Evolutionary conservation across 495 filamentous ascomycete species (phyloP), one percentile per base, ranked within the genome.

Genomic region (Staphylotrichum tortipilum): DNA sequence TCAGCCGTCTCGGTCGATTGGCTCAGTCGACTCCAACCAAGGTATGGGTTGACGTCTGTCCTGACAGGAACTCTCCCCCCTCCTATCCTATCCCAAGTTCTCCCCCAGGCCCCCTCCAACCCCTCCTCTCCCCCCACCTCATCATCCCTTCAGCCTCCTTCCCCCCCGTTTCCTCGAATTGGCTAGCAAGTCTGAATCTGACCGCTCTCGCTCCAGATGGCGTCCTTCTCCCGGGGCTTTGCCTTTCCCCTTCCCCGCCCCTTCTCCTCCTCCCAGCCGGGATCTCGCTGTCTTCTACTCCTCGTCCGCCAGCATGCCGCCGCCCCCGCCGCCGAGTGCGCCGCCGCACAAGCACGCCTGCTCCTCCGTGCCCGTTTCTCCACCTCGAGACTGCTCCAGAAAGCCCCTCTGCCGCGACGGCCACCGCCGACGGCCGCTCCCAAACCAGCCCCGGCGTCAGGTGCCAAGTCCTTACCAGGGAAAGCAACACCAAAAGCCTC

Each of bases 141-240:
- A n/a, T n/a, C n/a, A n/a, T n/a, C n/a, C n/a, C n/a, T n/a, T n/a
- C n/a, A n/a, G n/a, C n/a, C n/a, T n/a, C n/a, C n/a, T n/a, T n/a
- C n/a, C n/a, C n/a, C n/a, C n/a, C n/a, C n/a, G n/a, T n/a, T n/a
- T n/a, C n/a, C n/a, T n/a, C n/a, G n/a, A n/a, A n/a, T n/a, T 15
- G n/a, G 9, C 7, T 12, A 8, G 8, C 11, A 45, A 34, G 17
- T n/a, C n/a, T 33, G 23, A 11, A 24, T 18, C 40, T 44, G 26
- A 31, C 6, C 1, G 18, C 23, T 19, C 10, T 22, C n/a, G 8
- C 31, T 31, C 23, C 37, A 54, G 30, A 60, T 60, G 60, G 53
- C 60, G 19, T 53, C 60, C 44, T 54, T 60, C 50, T 52, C 59
- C 10, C 50, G 51, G 24, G 55, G 52, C 46, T 31, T 60, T 39